A percentile compares a stretch with the other conserved stretches of the same genome.
These are phyloP conservation scores for Persicaria tinctoria DNA, from an alignment of 148 eudicot species.

Conservation along the genomic window DNA sequence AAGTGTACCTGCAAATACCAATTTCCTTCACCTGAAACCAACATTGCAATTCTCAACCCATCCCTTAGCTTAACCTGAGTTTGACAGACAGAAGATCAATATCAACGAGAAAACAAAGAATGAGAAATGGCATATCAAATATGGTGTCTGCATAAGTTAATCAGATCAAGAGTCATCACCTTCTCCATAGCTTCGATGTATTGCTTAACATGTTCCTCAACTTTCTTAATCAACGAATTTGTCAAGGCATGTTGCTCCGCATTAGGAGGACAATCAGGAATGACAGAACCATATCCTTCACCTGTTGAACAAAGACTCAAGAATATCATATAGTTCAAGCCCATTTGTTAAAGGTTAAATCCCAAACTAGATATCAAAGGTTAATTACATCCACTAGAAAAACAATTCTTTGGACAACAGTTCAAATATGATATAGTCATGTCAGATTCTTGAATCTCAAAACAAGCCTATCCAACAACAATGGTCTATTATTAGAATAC, in stretches of 20 bases:
- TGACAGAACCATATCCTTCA: conserved; percentile 60
- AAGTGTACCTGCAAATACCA: conserved; percentile 60
- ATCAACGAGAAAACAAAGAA: background rate
- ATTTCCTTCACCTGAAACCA: conserved; percentile 77
- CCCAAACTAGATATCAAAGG: background rate
- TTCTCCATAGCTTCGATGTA: conserved; percentile 85
- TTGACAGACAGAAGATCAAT: background rate
- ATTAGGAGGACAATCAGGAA: conserved; percentile 61
- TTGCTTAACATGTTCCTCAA: conserved; percentile 55
- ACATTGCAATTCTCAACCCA: conserved; percentile 71
- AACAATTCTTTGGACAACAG: background rate
- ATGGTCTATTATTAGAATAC: background rate
- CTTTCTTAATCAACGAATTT: conserved; percentile 50
- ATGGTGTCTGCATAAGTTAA: conserved; percentile 6
- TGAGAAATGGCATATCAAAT: background rate
- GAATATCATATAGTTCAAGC: background rate
- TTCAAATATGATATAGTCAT: too few relatives aligned
- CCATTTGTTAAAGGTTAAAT: conserved; percentile 18
- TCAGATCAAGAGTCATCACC: conserved; percentile 27
- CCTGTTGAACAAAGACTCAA: conserved; percentile 23
- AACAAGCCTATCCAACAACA: background rate
- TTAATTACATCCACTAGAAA: background rate
- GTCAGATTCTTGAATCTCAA: background rate
- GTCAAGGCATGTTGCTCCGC: conserved; percentile 59
- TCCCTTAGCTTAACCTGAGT: conserved; percentile 71